Evolutionary conservation across 805 yeast genomes (phyloP), one percentile per base, ranked within the genome.

Genomic region (Blastobotrys robertii): DNA sequence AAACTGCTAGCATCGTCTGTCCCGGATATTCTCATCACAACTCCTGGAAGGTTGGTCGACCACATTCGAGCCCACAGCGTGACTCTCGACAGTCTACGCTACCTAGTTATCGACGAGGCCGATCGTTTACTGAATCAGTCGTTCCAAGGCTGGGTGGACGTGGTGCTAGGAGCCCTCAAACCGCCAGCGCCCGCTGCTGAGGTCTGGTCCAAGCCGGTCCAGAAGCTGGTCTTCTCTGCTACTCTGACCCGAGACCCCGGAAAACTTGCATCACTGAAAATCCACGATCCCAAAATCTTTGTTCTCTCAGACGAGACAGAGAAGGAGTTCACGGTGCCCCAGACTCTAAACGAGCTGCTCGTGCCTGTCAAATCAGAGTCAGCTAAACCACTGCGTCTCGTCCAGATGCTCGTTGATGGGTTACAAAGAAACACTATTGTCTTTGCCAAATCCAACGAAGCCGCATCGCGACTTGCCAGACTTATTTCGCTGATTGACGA

Each of bases 231-330:
- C 2, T 86, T 92, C 56, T 81, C 94, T 39, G 98, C 99, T 6
- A 92, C 99, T 0, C 71, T 92, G 42, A 86, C 97, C 3, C 81
- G 96, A 2, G 94, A 88, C 59, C 84, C 97, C 0, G 95, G 92
- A 25, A 85, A 84, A 56, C 66, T 92, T 44, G 73, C 90, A 7
- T 73, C 76, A 37, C 69, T 92, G 45, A 76, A 80, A 41, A 74
- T 92, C 48, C 67, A 68, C 45, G 71, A 69, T 51, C 97, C 94
- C n/a, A 71, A 80, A 54, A 62, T 92, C 38, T 67, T 84, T 34
- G 77, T 86, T 44, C 81, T 88, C 37, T 84, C 87, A 46, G 74
- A 75, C 41, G 64, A 71, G 36, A 62, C 48, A 6, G 57, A 49
- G n/a, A 39, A 37, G 7, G 67, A 63, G 46, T 67, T 65, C 40